These are phyloP conservation scores for Myriosclerotinia duriaeana DNA, from an alignment of 2,329 filamentous ascomycete genomes.

Conservation along the genomic window DNA sequence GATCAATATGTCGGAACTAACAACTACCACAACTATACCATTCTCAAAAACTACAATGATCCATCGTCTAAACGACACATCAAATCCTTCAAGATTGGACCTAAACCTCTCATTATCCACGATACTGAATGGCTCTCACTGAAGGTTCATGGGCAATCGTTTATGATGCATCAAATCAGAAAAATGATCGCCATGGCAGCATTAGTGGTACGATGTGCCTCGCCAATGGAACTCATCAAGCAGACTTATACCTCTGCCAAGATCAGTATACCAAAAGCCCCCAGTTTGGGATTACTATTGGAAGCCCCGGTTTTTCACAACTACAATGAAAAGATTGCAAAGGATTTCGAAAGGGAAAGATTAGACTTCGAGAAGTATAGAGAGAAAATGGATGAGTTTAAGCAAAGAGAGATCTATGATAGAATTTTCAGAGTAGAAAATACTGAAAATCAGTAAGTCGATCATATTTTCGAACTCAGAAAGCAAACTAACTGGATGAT, in stretches of 20 bases:
- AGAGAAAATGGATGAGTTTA: slow-evolving; percentile 80
- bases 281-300: slow-evolving; percentile 80
- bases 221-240: slow-evolving; percentile 66
- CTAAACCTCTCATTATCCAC: slow-evolving; percentile 76
- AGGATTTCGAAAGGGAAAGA: slow-evolving; percentile 61
- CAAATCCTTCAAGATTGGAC: slow-evolving; percentile 82
- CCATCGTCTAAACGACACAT: slow-evolving; percentile 86
- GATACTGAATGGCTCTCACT: slow-evolving; percentile 94
- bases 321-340: slow-evolving; percentile 74
- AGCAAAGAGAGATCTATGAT: slow-evolving; percentile 87
- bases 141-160: slow-evolving; percentile 95
- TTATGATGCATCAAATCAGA: slow-evolving; percentile 99
- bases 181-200: slow-evolving; percentile 97
- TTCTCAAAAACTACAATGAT: slow-evolving; percentile 80
- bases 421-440: slow-evolving; percentile 90
- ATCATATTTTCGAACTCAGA: neutral
- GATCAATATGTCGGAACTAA: slow-evolving; percentile 76
- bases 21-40: slow-evolving; percentile 97
- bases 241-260: slow-evolving; percentile 71
- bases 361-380: slow-evolving; percentile 80
- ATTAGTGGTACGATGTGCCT: slow-evolving; percentile 79
- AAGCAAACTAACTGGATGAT: slow-evolving; percentile 19
- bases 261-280: slow-evolving; percentile 91
- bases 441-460: slow-evolving; percentile 74
- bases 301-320: slow-evolving; percentile 88